Conservation (phyloP, 345 rosid genomes). For the Ailanthus altissimus region DNA sequence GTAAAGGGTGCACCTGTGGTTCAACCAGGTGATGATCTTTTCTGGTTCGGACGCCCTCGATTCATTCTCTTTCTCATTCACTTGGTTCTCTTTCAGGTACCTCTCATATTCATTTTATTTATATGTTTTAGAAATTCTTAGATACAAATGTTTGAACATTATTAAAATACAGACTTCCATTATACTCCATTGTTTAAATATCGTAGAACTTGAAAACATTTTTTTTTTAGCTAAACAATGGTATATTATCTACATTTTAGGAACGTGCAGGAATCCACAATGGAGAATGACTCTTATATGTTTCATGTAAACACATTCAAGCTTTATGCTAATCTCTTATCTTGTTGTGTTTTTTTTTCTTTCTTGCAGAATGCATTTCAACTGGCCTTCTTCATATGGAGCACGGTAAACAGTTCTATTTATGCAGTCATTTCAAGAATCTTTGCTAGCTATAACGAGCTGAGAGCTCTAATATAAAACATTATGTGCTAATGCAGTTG, state of each 20-base stretch:
- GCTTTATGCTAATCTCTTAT: neutral
- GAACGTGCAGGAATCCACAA: too few relatives aligned
- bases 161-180: too few relatives aligned
- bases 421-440: neutral
- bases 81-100: conserved; percentile 88
- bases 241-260: too few relatives aligned
- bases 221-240: too few relatives aligned
- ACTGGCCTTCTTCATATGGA: conserved; percentile 82
- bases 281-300: neutral
- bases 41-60: conserved; percentile 93
- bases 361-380: conserved; percentile 81
- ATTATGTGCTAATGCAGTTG: neutral
- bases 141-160: too few relatives aligned
- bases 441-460: neutral
- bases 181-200: too few relatives aligned
- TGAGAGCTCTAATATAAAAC: neutral
- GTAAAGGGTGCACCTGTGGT: conserved; percentile 92
- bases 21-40: conserved; percentile 84
- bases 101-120: neutral
- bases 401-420: conserved; percentile 47
- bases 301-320: neutral
- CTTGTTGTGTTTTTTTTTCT: neutral
- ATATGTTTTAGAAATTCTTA: too few relatives aligned
- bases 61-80: conserved; percentile 85
- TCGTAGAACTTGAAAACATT: too few relatives aligned